Percentiles rank a stretch among this genome's conserved stretches.
Evolutionary conservation across 2,329 filamentous ascomycete species (phyloP).

Genomic region (Macrophomina tecta): DNA sequence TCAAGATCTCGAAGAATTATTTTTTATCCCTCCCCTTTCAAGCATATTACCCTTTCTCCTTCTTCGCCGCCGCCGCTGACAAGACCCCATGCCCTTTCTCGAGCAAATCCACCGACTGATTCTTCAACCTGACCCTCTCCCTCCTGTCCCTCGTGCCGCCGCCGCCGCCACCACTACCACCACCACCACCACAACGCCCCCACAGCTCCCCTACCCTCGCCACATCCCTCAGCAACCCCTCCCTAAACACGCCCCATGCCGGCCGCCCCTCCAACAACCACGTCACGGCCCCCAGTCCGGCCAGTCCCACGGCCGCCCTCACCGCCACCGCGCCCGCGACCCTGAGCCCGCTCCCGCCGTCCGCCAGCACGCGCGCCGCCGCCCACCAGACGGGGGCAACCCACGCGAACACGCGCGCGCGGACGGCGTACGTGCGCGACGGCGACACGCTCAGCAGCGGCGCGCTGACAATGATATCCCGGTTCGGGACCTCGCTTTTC

Average conservation of each 20-base stretch:
- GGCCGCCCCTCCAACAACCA: background rate
- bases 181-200: background rate
- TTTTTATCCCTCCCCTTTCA: background rate
- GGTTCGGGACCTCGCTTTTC: constrained; percentile 1
- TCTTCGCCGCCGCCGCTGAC: background rate
- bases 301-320: background rate
- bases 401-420: background rate
- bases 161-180: too few relatives aligned
- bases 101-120: constrained; percentile 1
- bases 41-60: background rate
- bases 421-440: background rate
- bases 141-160: background rate
- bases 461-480: constrained; percentile 9
- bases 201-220: background rate
- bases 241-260: background rate
- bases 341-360: background rate
- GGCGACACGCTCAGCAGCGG: constrained; percentile 11
- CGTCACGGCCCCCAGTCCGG: background rate
- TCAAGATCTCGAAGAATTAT: too few relatives aligned
- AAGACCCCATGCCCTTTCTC: background rate
- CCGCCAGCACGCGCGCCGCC: background rate
- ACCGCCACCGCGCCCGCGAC: too few relatives aligned
- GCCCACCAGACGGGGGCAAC: background rate
- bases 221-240: background rate
- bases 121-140: background rate